Evolutionary conservation across 768 basidiomycete species (phyloP).

Genomic region (Paxillus involutus): DNA sequence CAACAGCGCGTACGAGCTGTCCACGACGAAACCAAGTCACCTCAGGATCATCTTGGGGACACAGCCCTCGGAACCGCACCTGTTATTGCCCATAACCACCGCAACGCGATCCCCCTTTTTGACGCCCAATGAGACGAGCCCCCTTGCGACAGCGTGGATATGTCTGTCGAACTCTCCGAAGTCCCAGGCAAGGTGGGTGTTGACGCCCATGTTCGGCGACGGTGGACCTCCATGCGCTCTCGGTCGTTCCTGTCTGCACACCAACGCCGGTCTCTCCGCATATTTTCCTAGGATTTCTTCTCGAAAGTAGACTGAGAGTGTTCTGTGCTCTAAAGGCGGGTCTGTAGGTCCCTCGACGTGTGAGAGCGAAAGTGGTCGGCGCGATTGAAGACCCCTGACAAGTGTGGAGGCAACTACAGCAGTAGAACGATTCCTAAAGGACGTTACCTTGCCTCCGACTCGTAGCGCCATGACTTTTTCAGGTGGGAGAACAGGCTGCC

Average conservation of each 20-base stretch:
- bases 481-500: no score
- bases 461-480: slow-evolving; percentile 2
- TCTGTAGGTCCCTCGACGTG: slow-evolving; percentile 55
- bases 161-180: slow-evolving; percentile 69
- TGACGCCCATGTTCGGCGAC: slow-evolving; percentile 48
- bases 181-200: slow-evolving; percentile 65
- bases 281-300: slow-evolving; percentile 53
- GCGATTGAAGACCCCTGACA: slow-evolving; percentile 9
- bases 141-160: slow-evolving; percentile 67
- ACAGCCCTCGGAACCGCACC: slow-evolving; percentile 41
- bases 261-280: slow-evolving; percentile 55
- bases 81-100: slow-evolving; percentile 84
- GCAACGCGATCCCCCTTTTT: slow-evolving; percentile 75
- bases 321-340: slow-evolving; percentile 54
- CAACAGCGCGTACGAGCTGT: slow-evolving; percentile 73
- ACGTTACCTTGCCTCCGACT: not conserved
- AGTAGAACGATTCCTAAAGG: not conserved
- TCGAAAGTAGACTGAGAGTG: slow-evolving; percentile 62
- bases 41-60: not conserved
- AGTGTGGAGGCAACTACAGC: slow-evolving; percentile 1
- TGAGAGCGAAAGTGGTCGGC: slow-evolving; percentile 43
- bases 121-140: slow-evolving; percentile 68
- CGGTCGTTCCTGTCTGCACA: slow-evolving; percentile 60
- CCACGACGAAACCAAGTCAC: not conserved
- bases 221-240: slow-evolving; percentile 60